A percentile compares a stretch with the other conserved stretches of the same genome.
Conservation (phyloP, 1,284 basidiomycete genomes). For the Mycosarcoma mackinlayi region DNA sequence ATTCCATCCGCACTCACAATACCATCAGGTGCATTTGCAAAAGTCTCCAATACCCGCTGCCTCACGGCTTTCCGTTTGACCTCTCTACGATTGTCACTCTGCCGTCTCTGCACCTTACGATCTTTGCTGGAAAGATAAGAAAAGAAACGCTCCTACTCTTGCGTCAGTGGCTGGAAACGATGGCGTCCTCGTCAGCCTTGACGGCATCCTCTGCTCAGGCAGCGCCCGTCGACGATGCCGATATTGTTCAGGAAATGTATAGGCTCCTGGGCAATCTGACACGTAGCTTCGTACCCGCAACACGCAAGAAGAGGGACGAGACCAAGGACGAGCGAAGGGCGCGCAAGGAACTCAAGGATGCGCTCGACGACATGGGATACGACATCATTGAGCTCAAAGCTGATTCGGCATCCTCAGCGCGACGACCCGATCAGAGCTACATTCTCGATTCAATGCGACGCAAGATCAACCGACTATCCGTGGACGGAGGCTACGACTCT, state of each 20-base stretch:
- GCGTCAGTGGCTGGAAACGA: background rate
- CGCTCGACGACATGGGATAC: conserved; percentile 49
- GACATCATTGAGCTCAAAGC: conserved; percentile 50
- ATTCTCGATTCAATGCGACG: conserved; percentile 36
- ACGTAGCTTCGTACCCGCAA: conserved; percentile 46
- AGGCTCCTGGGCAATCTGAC: conserved; percentile 47
- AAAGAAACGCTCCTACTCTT: too few species aligned
- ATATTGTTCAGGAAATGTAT: conserved; percentile 46
- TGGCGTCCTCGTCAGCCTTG: conserved; percentile 24
- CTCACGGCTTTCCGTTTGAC: background rate
- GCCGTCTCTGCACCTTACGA: too few species aligned
- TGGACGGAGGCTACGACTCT: conserved; percentile 51
- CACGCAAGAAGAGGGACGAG: conserved; percentile 48
- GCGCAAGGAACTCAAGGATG: conserved; percentile 46
- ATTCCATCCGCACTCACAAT: background rate
- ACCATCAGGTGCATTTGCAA: too few species aligned
- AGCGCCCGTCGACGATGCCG: conserved; percentile 35
- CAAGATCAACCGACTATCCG: conserved; percentile 37
- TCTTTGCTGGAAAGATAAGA: too few species aligned
- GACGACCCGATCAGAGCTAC: conserved; percentile 23
- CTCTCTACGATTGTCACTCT: too few species aligned
- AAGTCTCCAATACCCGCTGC: too few species aligned
- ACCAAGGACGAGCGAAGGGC: conserved; percentile 33
- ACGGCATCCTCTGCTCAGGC: conserved; percentile 10
- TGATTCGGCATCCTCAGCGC: conserved; percentile 14